Conservation (phyloP, 352 stramenopile genomes). For the Pythium dissimile region DNA sequence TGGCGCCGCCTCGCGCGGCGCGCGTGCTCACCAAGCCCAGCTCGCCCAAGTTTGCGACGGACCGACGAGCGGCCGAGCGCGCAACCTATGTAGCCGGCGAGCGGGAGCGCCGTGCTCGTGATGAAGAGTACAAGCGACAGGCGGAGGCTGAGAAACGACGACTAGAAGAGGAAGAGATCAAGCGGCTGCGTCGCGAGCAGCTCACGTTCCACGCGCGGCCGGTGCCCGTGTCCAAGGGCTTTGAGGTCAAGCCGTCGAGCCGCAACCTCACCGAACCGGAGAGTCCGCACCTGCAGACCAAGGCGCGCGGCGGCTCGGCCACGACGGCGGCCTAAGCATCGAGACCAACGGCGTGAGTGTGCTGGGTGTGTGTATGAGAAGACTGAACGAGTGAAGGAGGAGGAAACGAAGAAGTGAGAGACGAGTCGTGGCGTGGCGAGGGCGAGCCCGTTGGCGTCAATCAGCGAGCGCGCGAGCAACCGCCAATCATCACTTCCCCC, state of each 20-base stretch:
- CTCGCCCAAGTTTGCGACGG: constrained; percentile 52
- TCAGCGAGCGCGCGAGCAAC: too few relatives aligned
- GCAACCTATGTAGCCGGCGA: constrained; percentile 67
- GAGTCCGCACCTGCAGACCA: constrained; percentile 34
- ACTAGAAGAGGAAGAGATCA: constrained; percentile 65
- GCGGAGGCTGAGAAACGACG: constrained; percentile 46
- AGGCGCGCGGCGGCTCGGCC: constrained; percentile 14
- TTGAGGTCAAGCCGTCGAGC: constrained; percentile 43
- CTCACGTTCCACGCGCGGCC: constrained; percentile 74
- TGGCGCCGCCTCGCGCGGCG: neutral
- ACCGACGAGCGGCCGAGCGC: constrained; percentile 57
- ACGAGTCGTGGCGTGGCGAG: too few relatives aligned
- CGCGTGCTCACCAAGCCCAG: constrained; percentile 16
- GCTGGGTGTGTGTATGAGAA: neutral
- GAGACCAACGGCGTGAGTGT: neutral
- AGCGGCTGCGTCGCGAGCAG: constrained; percentile 60
- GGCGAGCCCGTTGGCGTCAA: too few relatives aligned
- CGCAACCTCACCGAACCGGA: constrained; percentile 54
- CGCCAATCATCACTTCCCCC: too few relatives aligned
- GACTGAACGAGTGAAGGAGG: neutral
- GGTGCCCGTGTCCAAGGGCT: constrained; percentile 41
- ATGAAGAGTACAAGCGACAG: constrained; percentile 58
- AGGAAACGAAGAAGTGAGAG: too few relatives aligned
- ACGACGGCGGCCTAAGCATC: constrained; percentile 16
- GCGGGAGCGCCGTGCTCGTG: constrained; percentile 55